Evolutionary conservation across 2,329 filamentous ascomycete species (phyloP).

Genomic region (Botrytis aclada): DNA sequence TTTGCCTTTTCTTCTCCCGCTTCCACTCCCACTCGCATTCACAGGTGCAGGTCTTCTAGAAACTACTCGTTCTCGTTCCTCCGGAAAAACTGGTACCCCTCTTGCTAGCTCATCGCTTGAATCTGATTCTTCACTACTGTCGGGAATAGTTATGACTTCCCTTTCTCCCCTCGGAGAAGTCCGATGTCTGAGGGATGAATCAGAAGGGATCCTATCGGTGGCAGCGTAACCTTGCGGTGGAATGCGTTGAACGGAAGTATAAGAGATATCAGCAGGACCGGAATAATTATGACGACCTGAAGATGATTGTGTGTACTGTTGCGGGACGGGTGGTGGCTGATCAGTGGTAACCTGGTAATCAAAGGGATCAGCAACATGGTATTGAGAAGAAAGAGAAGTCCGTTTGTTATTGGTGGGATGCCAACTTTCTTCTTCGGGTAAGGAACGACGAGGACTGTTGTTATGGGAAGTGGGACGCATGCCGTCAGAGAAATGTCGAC

Average conservation of each 20-base stretch:
- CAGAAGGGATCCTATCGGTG: conserved; percentile 26
- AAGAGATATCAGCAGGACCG: conserved; percentile 38
- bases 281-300: conserved; percentile 36
- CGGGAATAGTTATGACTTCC: conserved; percentile 23
- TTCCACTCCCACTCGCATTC: conserved; percentile 22
- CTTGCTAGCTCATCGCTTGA: conserved; percentile 34
- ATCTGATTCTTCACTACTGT: conserved; percentile 24
- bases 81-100: conserved; percentile 33
- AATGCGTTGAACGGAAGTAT: conserved; percentile 32
- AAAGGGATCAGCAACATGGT: conserved; percentile 38
- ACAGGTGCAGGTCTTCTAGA: conserved; percentile 25
- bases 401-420: conserved; percentile 40
- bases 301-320: conserved; percentile 38
- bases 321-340: conserved; percentile 31
- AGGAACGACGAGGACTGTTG: conserved; percentile 36
- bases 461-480: conserved; percentile 41
- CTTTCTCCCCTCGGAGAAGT: conserved; percentile 25
- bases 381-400: conserved; percentile 35
- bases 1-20: conserved; percentile 30
- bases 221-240: conserved; percentile 28
- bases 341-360: conserved; percentile 40
- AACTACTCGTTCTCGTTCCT: conserved; percentile 24
- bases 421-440: conserved; percentile 49
- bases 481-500: conserved; percentile 34
- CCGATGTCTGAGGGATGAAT: conserved; percentile 26